phyloP scores from a whole-genome alignment of 345 rosid species.

The Hypericum perforatum region DNA sequence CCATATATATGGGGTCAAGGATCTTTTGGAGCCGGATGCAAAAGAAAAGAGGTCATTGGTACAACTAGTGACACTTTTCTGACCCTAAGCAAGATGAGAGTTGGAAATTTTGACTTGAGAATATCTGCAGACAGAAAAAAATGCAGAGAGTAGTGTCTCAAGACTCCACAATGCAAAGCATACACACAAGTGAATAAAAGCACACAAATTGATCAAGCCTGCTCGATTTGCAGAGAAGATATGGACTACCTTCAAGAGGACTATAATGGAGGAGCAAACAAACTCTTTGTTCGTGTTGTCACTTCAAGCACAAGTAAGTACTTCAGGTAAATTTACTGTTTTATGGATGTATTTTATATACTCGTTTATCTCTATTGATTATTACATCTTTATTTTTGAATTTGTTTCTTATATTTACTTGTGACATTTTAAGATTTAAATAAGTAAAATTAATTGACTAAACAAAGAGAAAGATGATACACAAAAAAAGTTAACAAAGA shows the following conservation, averaged over 20 bases:
- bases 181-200: slow-evolving; percentile 13
- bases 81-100: slow-evolving; percentile 13
- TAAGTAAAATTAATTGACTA: no score
- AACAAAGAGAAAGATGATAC: no score
- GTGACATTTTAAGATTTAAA: no score
- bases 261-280: slow-evolving; percentile 20
- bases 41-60: slow-evolving; percentile 9
- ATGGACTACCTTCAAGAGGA: slow-evolving; percentile 46
- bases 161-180: slow-evolving; percentile 21
- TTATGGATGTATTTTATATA: no score
- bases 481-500: no score
- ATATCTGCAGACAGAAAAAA: neutral
- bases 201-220: slow-evolving; percentile 2
- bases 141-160: slow-evolving; percentile 16
- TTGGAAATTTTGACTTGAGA: neutral
- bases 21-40: slow-evolving; percentile 25
- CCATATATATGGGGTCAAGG: slow-evolving; percentile 15
- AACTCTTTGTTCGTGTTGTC: slow-evolving; percentile 34
- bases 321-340: neutral
- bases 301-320: slow-evolving; percentile 37
- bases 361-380: no score
- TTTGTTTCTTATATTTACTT: no score
- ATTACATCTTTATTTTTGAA: no score
- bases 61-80: slow-evolving; percentile 6
- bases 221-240: slow-evolving; percentile 53